These are phyloP conservation scores for Globisporangium iwayamae DNA, from an alignment of 352 stramenopile genomes.

Conservation along the genomic window DNA sequence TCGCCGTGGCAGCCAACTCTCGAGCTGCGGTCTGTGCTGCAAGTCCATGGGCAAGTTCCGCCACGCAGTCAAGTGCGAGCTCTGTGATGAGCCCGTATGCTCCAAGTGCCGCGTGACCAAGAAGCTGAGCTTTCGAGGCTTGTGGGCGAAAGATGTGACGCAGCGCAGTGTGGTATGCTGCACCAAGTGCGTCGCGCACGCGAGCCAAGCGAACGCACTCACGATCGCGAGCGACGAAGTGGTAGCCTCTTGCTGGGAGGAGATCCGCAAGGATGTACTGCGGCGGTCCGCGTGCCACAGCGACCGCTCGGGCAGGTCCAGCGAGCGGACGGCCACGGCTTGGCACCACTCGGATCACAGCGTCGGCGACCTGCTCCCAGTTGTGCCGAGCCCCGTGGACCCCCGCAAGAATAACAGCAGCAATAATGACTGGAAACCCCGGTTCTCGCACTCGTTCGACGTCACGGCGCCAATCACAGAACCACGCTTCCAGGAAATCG, in stretches of 20 bases:
- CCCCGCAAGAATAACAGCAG: background rate
- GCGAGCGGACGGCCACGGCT: constrained; percentile 7
- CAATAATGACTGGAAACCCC: constrained; percentile 2
- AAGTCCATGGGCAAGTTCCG: constrained; percentile 10
- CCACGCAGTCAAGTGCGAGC: constrained; percentile 13
- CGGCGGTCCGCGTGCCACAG: background rate
- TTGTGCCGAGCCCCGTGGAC: background rate
- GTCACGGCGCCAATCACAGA: constrained; percentile 10
- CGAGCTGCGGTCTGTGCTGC: constrained; percentile 10
- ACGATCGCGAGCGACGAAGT: constrained; percentile 9
- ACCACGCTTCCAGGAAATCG: background rate
- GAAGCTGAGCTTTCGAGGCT: constrained; percentile 8
- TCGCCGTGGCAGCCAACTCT: constrained; percentile 7
- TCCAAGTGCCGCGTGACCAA: constrained; percentile 14
- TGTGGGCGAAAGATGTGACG: constrained; percentile 1
- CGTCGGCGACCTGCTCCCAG: background rate
- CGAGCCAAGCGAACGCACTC: constrained; percentile 8
- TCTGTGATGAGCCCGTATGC: constrained; percentile 14
- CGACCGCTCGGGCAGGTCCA: background rate
- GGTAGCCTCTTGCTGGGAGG: background rate
- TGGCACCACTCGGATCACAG: constrained; percentile 10
- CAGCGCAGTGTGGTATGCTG: constrained; percentile 6
- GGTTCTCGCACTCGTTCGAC: constrained; percentile 11
- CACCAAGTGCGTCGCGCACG: constrained; percentile 9
- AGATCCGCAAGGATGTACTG: background rate